Evolutionary conservation across 225 moss, liverwort and hornwort genomes (phyloP).

Genomic region (Marchantia paleacea): DNA sequence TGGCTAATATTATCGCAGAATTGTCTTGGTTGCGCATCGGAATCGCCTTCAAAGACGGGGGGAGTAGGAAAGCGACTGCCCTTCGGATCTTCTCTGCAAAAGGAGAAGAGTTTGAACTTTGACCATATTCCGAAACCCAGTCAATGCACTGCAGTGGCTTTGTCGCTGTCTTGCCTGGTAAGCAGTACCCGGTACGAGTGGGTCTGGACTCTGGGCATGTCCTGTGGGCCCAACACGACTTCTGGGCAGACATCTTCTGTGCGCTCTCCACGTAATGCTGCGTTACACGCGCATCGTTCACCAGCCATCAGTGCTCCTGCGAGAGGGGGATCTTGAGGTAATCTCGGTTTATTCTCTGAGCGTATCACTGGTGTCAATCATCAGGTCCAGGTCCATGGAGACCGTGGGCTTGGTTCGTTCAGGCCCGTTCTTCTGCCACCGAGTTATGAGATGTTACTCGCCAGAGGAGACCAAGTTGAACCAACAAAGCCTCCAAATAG

Average conservation of each 20-base stretch:
- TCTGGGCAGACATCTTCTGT: not conserved
- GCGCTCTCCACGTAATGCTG: not conserved
- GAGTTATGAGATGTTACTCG: not conserved
- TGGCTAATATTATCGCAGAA: not conserved
- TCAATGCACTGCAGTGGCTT: not conserved
- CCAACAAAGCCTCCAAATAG: not conserved
- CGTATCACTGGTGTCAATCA: not conserved
- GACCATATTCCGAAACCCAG: not conserved
- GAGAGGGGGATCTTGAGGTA: not conserved
- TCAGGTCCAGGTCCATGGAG: not conserved
- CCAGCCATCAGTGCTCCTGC: not conserved
- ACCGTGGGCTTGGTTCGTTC: not conserved
- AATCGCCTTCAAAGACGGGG: not conserved
- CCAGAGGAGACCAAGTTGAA: not conserved
- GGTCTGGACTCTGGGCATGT: not conserved
- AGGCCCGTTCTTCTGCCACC: not conserved
- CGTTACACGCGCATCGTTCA: not conserved
- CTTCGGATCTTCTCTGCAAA: not conserved
- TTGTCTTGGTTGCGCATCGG: not conserved
- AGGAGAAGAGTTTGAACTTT: not conserved
- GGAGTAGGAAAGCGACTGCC: not conserved
- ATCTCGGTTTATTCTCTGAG: not conserved
- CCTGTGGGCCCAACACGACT: not conserved
- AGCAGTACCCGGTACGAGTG: not conserved
- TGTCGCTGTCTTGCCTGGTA: conserved; percentile 3